Evolutionary conservation across 2,329 filamentous ascomycete species (phyloP).

Genomic region (Trichophyton equinum): DNA sequence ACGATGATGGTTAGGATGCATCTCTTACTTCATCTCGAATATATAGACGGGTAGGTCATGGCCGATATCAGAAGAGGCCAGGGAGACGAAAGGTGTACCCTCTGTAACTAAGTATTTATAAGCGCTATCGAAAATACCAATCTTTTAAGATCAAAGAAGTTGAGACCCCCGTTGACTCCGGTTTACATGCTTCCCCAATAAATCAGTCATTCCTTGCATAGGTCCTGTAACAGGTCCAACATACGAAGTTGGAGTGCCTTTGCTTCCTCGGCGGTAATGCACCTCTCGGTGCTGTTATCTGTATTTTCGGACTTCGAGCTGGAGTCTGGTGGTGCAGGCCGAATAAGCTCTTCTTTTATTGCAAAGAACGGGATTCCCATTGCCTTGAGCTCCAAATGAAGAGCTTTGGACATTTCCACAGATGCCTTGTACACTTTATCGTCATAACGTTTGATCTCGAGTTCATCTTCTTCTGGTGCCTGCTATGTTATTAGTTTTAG

Average conservation of each 20-base stretch:
- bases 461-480: constrained; percentile 37
- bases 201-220: constrained; percentile 28
- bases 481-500: constrained; percentile 14
- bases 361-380: constrained; percentile 52
- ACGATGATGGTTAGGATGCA: no score
- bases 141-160: neutral
- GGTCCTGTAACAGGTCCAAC: constrained; percentile 40
- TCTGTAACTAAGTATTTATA: neutral
- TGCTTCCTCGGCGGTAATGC: constrained; percentile 33
- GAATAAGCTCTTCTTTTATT: constrained; percentile 34
- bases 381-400: constrained; percentile 42
- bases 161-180: neutral
- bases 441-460: constrained; percentile 48
- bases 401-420: constrained; percentile 46
- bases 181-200: neutral
- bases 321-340: neutral
- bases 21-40: no score
- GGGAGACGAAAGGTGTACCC: neutral
- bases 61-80: neutral
- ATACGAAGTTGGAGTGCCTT: constrained; percentile 36
- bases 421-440: constrained; percentile 50
- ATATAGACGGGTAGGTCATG: neutral
- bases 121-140: neutral
- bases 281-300: constrained; percentile 11
- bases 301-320: neutral